Evolutionary conservation across 257 asterid genomes (phyloP).

Genomic region (Salvia rosmarinus): DNA sequence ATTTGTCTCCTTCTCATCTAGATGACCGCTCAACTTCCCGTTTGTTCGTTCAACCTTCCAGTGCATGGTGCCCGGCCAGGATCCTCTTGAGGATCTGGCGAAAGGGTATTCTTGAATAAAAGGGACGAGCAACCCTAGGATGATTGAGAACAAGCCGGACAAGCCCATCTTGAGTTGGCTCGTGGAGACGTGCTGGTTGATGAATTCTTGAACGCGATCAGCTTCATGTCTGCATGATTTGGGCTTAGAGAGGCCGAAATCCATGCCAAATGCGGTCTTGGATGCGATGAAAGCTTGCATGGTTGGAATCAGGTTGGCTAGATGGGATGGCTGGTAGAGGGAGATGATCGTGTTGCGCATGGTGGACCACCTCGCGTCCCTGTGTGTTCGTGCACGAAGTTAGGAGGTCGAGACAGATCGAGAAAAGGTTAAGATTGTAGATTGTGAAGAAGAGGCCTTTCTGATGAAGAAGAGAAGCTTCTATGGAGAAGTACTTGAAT

Average conservation of each 20-base stretch:
- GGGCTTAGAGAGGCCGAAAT: slow-evolving; percentile 83
- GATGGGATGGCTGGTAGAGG: slow-evolving; percentile 91
- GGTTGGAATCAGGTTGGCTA: slow-evolving; percentile 75
- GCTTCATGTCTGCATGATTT: slow-evolving; percentile 30
- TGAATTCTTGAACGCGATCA: slow-evolving; percentile 65
- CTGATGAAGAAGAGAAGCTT: slow-evolving; percentile 89
- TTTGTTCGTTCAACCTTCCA: slow-evolving; percentile 73
- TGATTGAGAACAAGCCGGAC: slow-evolving; percentile 82
- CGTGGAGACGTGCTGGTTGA: slow-evolving; percentile 86
- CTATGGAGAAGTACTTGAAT: slow-evolving; percentile 69
- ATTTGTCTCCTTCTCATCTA: slow-evolving; percentile 51
- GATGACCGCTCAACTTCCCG: slow-evolving; percentile 52
- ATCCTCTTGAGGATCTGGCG: slow-evolving; percentile 81
- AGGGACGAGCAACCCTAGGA: slow-evolving; percentile 77
- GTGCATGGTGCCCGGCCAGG: slow-evolving; percentile 91
- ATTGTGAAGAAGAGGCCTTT: slow-evolving; percentile 93
- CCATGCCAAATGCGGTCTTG: slow-evolving; percentile 90
- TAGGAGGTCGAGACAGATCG: background rate
- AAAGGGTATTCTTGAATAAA: slow-evolving; percentile 83
- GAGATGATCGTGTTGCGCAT: slow-evolving; percentile 89
- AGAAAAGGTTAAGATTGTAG: slow-evolving; percentile 42
- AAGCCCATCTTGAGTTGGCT: slow-evolving; percentile 94
- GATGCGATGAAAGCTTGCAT: slow-evolving; percentile 79
- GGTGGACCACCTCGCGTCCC: slow-evolving; percentile 89
- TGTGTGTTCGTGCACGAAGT: slow-evolving; percentile 30